Base-by-base conservation (phyloP, 179 eudicot genomes). In the Camellia oleifera region DNA sequence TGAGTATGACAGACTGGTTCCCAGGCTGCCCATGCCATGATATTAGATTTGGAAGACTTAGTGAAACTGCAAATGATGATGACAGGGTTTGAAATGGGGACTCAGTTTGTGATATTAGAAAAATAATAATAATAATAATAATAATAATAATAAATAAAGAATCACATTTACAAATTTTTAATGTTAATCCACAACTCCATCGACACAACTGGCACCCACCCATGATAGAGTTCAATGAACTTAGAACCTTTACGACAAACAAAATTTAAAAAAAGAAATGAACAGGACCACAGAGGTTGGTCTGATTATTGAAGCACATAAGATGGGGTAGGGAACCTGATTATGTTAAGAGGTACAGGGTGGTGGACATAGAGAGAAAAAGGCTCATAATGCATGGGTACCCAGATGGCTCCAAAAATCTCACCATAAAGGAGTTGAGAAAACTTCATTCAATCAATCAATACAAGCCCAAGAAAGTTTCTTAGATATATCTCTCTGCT, bases 251-350 rank as follows among this genome's bases (percentile, higher is more conserved):
- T 13, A 42, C 44, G 42, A 74, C 48, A 23, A 23, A 12, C 10
- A 63, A 20, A 14, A 61, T 2, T 11, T 6, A 64, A 2, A 2
- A n/a, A 46, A 48, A 42, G 26, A 75, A 18, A 50, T 18, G 9
- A 57, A 44, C 3, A 40, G 78, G 69, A 75, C 68, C 78, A 76
- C 77, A 17, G 23, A 20, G 23, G 69, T 58, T 40, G 50, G 66
- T 58, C 77, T 18, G 52, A 58, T 60, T 7, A 9, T 75, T 40
- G 17, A 72, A 18, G n/a, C 8, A 20, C 32, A 20, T 20, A n/a
- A n/a, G 32, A 46, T 7, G 23, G 58, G 7, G 40, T 9, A 7
- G 0, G 75, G 9, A 45, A 48, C 26, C 54, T 23, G 42, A 2
- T 32, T 1, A 69, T 69, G 32, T 69, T 18, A 69, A 69, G 8